phyloP scores from a whole-genome alignment of 768 basidiomycete species.

The Rickenella mellea region DNA sequence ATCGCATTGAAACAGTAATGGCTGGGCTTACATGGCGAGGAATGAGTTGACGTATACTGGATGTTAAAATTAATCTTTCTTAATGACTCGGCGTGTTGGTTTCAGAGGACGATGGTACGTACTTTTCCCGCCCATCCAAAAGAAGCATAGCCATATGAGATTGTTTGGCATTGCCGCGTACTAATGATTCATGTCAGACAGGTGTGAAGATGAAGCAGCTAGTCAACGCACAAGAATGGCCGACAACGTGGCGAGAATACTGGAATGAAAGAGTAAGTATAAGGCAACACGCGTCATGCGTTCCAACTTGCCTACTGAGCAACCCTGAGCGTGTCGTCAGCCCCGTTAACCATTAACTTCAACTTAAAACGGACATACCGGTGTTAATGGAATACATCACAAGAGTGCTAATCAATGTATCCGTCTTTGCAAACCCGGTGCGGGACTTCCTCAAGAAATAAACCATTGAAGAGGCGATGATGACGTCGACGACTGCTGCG shows the following conservation, averaged over 20 bases:
- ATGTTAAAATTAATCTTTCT: slow-evolving; percentile 1
- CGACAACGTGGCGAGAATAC: slow-evolving; percentile 30
- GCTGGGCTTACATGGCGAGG: slow-evolving; percentile 36
- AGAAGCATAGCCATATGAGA: slow-evolving; percentile 39
- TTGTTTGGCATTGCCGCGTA: slow-evolving; percentile 37
- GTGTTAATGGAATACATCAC: slow-evolving; percentile 36
- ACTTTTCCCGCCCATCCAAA: slow-evolving; percentile 46
- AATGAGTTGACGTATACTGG: slow-evolving; percentile 44
- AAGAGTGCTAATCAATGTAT: slow-evolving; percentile 33
- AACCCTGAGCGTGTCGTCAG: no score
- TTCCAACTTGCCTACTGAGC: no score
- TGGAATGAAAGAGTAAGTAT: no score
- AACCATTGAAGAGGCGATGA: not conserved
- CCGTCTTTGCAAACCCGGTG: slow-evolving; percentile 22
- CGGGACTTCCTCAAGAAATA: not conserved
- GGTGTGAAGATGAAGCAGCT: not conserved
- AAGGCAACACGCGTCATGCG: no score
- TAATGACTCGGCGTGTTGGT: not conserved
- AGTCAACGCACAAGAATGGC: slow-evolving; percentile 27
- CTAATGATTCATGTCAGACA: slow-evolving; percentile 14
- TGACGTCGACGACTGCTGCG: slow-evolving; percentile 1
- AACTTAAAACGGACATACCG: slow-evolving; percentile 24
- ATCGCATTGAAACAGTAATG: not conserved
- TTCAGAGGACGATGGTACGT: slow-evolving; percentile 13
- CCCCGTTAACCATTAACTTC: no score